A percentile compares a stretch with the other conserved stretches of the same genome.
These are phyloP conservation scores for Hypsizygus marmoreus DNA, from an alignment of 768 basidiomycete genomes.

Conservation along the genomic window DNA sequence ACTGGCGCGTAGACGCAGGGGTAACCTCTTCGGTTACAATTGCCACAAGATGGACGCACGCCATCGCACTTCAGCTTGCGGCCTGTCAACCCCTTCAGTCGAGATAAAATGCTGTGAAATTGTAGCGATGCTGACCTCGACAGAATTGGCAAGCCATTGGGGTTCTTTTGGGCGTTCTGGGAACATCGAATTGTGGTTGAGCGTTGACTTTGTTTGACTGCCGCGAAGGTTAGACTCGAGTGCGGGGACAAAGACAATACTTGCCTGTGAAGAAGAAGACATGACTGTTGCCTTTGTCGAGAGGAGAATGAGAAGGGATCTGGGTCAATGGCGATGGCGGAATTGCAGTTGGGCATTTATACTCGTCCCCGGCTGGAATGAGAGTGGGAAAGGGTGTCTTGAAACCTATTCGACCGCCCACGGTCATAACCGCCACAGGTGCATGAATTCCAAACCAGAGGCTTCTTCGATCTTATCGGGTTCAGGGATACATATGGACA, in stretches of 20 bases:
- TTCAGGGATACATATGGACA: slow-evolving; percentile 16
- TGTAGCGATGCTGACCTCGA: slow-evolving; percentile 44
- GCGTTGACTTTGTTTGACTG: slow-evolving; percentile 6
- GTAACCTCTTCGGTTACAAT: slow-evolving; percentile 61
- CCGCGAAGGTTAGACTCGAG: background rate
- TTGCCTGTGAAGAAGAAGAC: slow-evolving; percentile 16
- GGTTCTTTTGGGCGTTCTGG: slow-evolving; percentile 43
- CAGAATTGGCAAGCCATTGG: slow-evolving; percentile 80
- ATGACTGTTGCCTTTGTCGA: slow-evolving; percentile 3
- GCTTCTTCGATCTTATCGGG: background rate
- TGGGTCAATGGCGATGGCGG: background rate
- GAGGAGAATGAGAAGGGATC: background rate
- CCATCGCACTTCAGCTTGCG: slow-evolving; percentile 79
- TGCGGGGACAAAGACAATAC: background rate
- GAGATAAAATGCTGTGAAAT: background rate
- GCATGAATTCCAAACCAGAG: slow-evolving; percentile 11
- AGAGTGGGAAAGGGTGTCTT: slow-evolving; percentile 4
- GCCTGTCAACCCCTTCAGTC: slow-evolving; percentile 37
- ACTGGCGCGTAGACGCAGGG: slow-evolving; percentile 67
- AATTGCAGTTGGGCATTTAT: slow-evolving; percentile 1
- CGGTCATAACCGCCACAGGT: slow-evolving; percentile 12
- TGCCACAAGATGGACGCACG: slow-evolving; percentile 58
- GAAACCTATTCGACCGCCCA: slow-evolving; percentile 7
- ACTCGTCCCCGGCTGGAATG: slow-evolving; percentile 5
- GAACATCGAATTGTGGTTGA: slow-evolving; percentile 9